Base-by-base conservation (phyloP, 441 rosid genomes). In the Sinapis alba region DNA sequence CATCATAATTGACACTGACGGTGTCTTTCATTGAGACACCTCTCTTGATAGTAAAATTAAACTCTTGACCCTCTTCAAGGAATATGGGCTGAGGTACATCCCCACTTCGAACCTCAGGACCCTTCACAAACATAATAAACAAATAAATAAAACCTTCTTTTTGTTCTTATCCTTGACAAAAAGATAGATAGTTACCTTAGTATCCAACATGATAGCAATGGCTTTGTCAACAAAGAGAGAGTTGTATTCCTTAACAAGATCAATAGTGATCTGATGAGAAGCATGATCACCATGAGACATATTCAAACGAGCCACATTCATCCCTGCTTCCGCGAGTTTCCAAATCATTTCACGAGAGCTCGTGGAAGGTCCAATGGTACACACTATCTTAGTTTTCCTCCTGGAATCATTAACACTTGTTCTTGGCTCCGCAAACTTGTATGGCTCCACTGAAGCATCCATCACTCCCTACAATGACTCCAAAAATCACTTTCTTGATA, bases 71-170 rank as follows among this genome's bases (percentile, higher is more conserved):
- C 77, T 86, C 93, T 74, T 88, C 64, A 0, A 95, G 87, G 36
- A 72, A 61, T 27, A 95, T 87, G 23, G 99, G 99, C 70, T 80
- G 89, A 68, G 98, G 98, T 50, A 91, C 90, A 79, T 95, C 99
- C 21, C 99, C 98, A 61, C 99, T 95, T 86, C 99, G 86, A 75
- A 95, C 99, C 86, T 95, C 99, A 78, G 99, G 99, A 64, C 97
- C 99, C 97, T 95, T 80, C 51, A 77, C 66, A 68, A 45, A 38
- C 41, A 75, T 18, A 28, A 1, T 34, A 67, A 13, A 73, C 28
- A 18, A 41, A 36, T 8, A 1, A 62, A 28, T n/a, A 11, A 30
- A n/a, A n/a, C n/a, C 16, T 5, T 24, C 5, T 45, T 7, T n/a
- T 7, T 4, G 11, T 50, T 28, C 12, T 8, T n/a, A 28, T 21